Evolutionary conservation across 2,329 filamentous ascomycete genomes (phyloP).

Genomic region (Diplodia corticola): DNA sequence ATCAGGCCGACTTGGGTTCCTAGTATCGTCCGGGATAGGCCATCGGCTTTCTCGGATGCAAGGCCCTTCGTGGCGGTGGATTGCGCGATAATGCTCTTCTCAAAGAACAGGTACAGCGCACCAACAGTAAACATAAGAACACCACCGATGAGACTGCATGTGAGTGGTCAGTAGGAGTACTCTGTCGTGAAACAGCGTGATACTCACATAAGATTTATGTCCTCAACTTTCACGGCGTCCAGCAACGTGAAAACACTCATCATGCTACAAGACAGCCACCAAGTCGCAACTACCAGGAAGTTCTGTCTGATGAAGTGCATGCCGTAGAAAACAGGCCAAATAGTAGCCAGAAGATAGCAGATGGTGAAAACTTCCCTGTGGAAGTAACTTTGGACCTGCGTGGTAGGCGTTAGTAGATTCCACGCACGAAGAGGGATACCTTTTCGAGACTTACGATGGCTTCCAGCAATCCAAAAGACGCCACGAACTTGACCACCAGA

Average conservation of each 20-base stretch:
- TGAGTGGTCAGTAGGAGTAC: constrained; percentile 45
- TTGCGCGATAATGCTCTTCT: constrained; percentile 60
- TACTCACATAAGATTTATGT: constrained; percentile 64
- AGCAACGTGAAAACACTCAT: constrained; percentile 93
- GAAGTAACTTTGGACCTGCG: constrained; percentile 85
- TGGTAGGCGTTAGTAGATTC: neutral
- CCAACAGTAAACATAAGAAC: constrained; percentile 75
- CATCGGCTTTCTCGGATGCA: constrained; percentile 39
- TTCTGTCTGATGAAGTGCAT: constrained; percentile 69
- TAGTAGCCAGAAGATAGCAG: constrained; percentile 71
- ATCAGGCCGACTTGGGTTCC: constrained; percentile 75
- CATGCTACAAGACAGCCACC: constrained; percentile 72
- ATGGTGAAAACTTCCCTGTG: constrained; percentile 82
- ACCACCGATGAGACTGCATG: constrained; percentile 65
- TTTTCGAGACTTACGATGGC: constrained; percentile 63
- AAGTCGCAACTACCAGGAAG: constrained; percentile 63
- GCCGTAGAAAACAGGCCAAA: constrained; percentile 79
- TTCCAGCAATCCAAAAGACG: constrained; percentile 75
- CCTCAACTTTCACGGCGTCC: constrained; percentile 82
- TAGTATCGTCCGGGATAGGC: constrained; percentile 60
- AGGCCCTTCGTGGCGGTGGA: constrained; percentile 38
- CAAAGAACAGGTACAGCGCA: constrained; percentile 75
- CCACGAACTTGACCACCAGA: constrained; percentile 62
- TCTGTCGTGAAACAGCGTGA: constrained; percentile 36
- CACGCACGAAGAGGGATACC: neutral